Evolutionary conservation across 2,329 filamentous ascomycete genomes (phyloP), one percentile per base, ranked within the genome.

Genomic region (Fusarium albosuccineum): DNA sequence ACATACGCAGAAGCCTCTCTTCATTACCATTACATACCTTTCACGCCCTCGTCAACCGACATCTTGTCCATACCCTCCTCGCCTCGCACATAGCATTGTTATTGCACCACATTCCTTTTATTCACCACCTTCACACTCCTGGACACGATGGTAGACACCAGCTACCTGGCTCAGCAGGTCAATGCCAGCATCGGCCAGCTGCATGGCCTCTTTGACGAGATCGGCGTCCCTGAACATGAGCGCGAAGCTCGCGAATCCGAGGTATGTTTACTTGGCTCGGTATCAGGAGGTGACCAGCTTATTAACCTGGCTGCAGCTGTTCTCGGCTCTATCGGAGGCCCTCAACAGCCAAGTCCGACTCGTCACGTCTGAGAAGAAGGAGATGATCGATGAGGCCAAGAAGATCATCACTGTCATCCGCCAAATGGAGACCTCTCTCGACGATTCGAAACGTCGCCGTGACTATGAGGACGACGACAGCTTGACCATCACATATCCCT

Each of bases 151-250:
- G 67, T 97, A 90, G 94, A 97, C 81, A 93, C 94, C 61, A 93
- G 92, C 78, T 97, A 97, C 80, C 86, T 98, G 77, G 92, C 93
- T 73, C 93, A 97, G 79, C 96, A 98, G 87, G 93, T 99, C 82
- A 96, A 93, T 71, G 93, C 88, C 74, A 97, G 97, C 76, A 94
- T 98, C 77, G 89, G 89, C 79, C 94, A 97, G 81, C 87, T 99
- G 64, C 95, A 98, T 81, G 92, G 92, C 69, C 87, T 98, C 60
- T 99, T 97, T 76, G 96, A 99, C 79, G 95, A 99, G 77, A 99
- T 99, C 75, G 96, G 96, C 61, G 92, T 99, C n/a, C 89, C 95
- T 29, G 89, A 84, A 75, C 94, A 97, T 89, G 96, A 98, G 79
- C 92, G 96, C 75, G 94, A 98, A 77, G 86, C 88, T 50, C 87